Evolutionary conservation across 1,284 basidiomycete genomes (phyloP), one percentile per base, ranked within the genome.

Genomic region (Moniliophthora roreri): DNA sequence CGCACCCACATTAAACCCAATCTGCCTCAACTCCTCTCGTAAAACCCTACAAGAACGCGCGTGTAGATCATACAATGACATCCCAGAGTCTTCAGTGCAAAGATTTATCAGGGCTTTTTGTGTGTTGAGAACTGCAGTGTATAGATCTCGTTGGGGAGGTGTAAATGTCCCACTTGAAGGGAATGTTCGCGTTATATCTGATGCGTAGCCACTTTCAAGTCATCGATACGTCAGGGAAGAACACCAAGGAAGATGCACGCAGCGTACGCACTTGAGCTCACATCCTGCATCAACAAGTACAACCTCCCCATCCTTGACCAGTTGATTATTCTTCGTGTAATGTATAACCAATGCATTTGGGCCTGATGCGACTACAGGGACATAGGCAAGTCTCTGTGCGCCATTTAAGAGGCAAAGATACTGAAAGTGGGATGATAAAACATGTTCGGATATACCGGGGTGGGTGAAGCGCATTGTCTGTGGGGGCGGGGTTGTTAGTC

Each of bases 121-220:
- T 0, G 81, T 87, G 13, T 80, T 74, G n/a, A 95, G 77, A 2
- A 95, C 83, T 5, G 89, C 92, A 8, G 84, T 75, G 71, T 99
- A 99, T 10, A 99, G 81, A 53, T 95, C 94, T 23, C 79, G 77
- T 66, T 99, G 97, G 1, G 95, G 77, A 0, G 77, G 63, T 1
- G 86, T 87, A 69, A 98, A 99, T 21, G 65, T 76, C 0, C 94
- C 94, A 3, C 84, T 85, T 13, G 83, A 87, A 1, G 97, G 96
- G 67, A 88, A 98, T 13, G 95, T 95, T 38, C 96, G 89, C 6
- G 95, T 87, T 89, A 99, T 98, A 69, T 99, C 96, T 39, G 93
- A 95, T 1, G 94, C 93, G 66, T 99, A 99, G 47, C 93, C 93
- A 59, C 90, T 93, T 53, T 6, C 13, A 38, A 7, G 45, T n/a